A percentile compares a stretch with the other conserved stretches of the same genome.
phyloP scores from a whole-genome alignment of 306 rosid genomes.

The Hippophae gyantsensis region DNA sequence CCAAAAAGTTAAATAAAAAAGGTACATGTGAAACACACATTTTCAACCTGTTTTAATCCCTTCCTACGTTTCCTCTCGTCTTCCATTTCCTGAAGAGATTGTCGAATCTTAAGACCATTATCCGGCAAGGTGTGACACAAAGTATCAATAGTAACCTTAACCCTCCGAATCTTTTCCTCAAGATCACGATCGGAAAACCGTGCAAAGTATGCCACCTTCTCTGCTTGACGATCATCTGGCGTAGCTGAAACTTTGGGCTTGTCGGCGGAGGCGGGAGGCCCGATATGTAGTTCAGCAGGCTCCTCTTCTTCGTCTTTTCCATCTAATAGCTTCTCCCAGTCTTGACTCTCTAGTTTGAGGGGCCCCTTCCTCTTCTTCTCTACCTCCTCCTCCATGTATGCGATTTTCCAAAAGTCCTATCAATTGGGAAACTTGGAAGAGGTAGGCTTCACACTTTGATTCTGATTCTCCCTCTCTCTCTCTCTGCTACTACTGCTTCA shows the following conservation, averaged over 20 bases:
- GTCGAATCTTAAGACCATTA: slow-evolving; percentile 40
- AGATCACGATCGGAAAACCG: slow-evolving; percentile 27
- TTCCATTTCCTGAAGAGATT: slow-evolving; percentile 14
- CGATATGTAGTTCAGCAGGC: slow-evolving; percentile 18
- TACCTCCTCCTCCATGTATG: slow-evolving; percentile 31
- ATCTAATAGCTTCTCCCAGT: slow-evolving; percentile 20
- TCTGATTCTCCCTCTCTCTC: neutral
- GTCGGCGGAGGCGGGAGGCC: slow-evolving; percentile 6
- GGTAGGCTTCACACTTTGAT: neutral
- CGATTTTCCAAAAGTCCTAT: neutral
- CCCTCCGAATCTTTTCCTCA: slow-evolving; percentile 21
- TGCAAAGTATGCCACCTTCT: neutral
- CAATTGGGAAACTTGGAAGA: no score
- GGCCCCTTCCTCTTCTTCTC: slow-evolving; percentile 8
- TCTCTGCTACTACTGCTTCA: no score
- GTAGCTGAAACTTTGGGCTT: neutral
- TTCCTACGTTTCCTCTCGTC: slow-evolving; percentile 45
- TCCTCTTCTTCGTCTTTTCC: slow-evolving; percentile 20
- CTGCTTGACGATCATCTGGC: slow-evolving; percentile 22
- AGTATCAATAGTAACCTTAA: neutral
- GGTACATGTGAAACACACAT: slow-evolving; percentile 13
- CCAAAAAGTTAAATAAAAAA: neutral
- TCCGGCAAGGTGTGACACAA: slow-evolving; percentile 24
- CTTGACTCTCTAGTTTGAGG: slow-evolving; percentile 9
- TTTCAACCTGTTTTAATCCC: slow-evolving; percentile 18